Conservation (phyloP, 2,329 filamentous ascomycete genomes). For the Diaporthe destruens region DNA sequence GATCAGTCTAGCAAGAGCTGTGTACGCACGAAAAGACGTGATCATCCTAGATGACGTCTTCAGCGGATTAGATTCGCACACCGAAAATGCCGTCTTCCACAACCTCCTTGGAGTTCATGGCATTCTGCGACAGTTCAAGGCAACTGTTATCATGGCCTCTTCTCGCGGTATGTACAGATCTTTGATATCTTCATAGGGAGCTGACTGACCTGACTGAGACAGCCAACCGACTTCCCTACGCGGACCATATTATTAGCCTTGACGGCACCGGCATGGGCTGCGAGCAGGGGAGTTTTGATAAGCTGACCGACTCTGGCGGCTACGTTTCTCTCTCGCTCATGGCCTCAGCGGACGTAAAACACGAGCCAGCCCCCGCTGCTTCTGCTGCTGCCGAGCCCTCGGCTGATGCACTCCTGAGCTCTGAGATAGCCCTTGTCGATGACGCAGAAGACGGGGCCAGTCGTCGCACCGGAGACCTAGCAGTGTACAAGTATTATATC, state of each 20-base stretch:
- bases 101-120: constrained; percentile 57
- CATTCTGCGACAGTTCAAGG: constrained; percentile 53
- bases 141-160: constrained; percentile 49
- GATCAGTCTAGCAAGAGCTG: constrained; percentile 56
- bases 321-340: constrained; percentile 12
- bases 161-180: neutral
- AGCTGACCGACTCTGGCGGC: constrained; percentile 3
- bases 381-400: neutral
- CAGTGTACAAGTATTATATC: constrained; percentile 15
- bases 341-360: neutral
- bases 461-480: constrained; percentile 6
- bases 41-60: constrained; percentile 62
- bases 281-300: constrained; percentile 14
- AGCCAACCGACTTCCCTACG: constrained; percentile 19
- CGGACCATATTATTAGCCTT: constrained; percentile 7
- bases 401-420: neutral
- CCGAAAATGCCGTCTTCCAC: constrained; percentile 57
- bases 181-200: neutral
- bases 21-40: constrained; percentile 56
- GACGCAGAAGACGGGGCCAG: neutral
- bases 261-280: constrained; percentile 13
- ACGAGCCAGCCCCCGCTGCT: neutral
- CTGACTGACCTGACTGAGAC: neutral
- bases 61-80: constrained; percentile 59
- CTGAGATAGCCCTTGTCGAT: constrained; percentile 3